Conservation (phyloP, 331 rosid species). For the Saraca asoca region DNA sequence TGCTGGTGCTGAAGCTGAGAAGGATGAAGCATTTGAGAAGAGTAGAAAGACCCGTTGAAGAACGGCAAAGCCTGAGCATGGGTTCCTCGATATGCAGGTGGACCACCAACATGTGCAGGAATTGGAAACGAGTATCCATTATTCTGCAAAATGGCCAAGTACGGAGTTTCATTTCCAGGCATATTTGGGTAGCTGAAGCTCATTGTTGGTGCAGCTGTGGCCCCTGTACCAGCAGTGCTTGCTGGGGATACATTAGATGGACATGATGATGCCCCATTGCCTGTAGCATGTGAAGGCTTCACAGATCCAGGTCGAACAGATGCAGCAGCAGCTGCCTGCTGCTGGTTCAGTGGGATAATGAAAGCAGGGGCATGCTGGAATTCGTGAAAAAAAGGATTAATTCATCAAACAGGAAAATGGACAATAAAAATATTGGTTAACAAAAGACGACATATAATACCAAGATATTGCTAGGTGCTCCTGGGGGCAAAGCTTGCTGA, state of each 20-base stretch:
- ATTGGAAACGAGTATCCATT: conserved; percentile 81
- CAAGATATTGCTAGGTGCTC: conserved; percentile 80
- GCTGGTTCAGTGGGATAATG: conserved; percentile 85
- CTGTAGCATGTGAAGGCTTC: conserved; percentile 66
- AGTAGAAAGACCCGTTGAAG: conserved; percentile 80
- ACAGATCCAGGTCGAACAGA: conserved; percentile 74
- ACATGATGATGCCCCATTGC: conserved; percentile 48
- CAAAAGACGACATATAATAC: conserved; percentile 40
- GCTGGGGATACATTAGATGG: conserved; percentile 47
- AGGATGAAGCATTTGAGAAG: conserved; percentile 86
- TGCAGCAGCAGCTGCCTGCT: conserved; percentile 79
- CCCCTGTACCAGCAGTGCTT: conserved; percentile 45
- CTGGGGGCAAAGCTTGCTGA: conserved; percentile 81
- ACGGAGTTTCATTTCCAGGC: conserved; percentile 75
- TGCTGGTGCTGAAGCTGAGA: conserved; percentile 75
- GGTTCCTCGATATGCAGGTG: conserved; percentile 81
- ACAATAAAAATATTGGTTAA: neutral
- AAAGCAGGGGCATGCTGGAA: conserved; percentile 91
- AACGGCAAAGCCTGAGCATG: conserved; percentile 80
- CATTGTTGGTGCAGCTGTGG: conserved; percentile 65
- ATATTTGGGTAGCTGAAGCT: conserved; percentile 82
- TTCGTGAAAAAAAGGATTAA: conserved; percentile 2
- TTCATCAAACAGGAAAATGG: neutral
- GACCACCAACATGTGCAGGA: conserved; percentile 83
- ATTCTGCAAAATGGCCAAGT: conserved; percentile 80